Evolutionary conservation across 225 moss, liverwort and hornwort species (phyloP), one percentile per base, ranked within the genome.

Genomic region (Ulota crispa): DNA sequence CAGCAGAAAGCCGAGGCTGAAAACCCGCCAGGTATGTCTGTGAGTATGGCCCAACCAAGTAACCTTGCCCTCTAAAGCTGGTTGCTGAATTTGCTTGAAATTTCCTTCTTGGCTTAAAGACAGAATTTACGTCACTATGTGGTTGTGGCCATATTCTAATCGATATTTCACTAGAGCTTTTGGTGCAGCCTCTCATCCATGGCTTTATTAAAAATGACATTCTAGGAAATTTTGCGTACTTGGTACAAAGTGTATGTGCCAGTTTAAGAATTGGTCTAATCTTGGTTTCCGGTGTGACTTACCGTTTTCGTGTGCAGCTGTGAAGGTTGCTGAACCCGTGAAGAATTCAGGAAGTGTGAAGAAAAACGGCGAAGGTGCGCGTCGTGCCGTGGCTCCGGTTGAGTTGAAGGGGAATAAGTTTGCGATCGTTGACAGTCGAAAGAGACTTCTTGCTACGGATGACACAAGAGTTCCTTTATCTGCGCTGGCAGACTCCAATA

Each of bases 391-490:
- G 64, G 73, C 80, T 55, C 63, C 80, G 20, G 42, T 34, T 50
- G 85, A 79, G 67, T 23, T 74, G 3, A 54, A 45, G 36, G 80
- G 69, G 23, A 77, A 64, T 7, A 83, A 59, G 28, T 50, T 75
- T 24, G 72, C 87, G 15, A 74, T 82, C 37, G 50, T 80, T 11
- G 80, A 85, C 70, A 81, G 6, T 19, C 76, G 83, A 11, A 87
- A 87, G 85, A 77, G 89, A 32, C 16, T 80, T 55, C 59, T 42
- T 16, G 85, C 87, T 30, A 63, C 64, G 10, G 83, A 70, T 3
- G 87, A 87, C 7, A n/a, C 26, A 26, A 74, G 89, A 64, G 63
- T 15, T 24, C 89, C 89, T 36, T 70, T 89, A 53, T 63, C 85
- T 54, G 30, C 78, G 1, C 41, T 86, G 21, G 72, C 37, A 66